Percentiles rank a stretch among this genome's conserved stretches.
phyloP scores from a whole-genome alignment of 192 early-diverging fungal species.

The Powellomyces hirtus region DNA sequence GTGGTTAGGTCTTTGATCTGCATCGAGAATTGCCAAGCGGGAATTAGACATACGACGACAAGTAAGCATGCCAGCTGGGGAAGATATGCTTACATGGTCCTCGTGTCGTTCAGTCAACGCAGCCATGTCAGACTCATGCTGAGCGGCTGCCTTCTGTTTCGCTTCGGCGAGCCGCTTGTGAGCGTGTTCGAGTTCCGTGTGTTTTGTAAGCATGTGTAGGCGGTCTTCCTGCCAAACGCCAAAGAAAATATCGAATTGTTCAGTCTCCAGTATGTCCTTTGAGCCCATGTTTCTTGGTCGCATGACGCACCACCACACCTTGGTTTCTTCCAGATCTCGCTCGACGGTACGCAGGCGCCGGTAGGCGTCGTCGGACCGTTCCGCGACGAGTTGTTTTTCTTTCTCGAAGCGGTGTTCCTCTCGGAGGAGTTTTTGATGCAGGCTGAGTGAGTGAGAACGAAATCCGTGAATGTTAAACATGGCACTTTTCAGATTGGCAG shows the following conservation, averaged over 20 bases:
- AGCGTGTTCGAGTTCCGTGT: conserved; percentile 43
- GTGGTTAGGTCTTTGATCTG: conserved; percentile 36
- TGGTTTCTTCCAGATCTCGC: conserved; percentile 47
- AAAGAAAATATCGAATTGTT: too few relatives aligned
- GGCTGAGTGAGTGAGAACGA: conserved; percentile 3
- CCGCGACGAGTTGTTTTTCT: conserved; percentile 41
- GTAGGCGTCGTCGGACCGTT: conserved; percentile 39
- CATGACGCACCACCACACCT: conserved; percentile 14
- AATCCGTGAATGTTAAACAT: neutral
- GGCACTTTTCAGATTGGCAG: neutral
- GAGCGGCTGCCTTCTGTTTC: conserved; percentile 8
- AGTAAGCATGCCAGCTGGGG: neutral
- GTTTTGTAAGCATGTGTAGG: conserved; percentile 26
- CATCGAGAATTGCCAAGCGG: neutral
- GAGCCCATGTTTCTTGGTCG: neutral
- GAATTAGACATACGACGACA: neutral
- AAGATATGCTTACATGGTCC: conserved; percentile 23
- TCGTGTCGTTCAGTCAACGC: too few relatives aligned
- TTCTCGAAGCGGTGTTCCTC: conserved; percentile 46
- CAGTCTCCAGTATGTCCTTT: neutral
- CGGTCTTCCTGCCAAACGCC: conserved; percentile 35
- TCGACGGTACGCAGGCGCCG: conserved; percentile 40
- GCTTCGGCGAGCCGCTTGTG: conserved; percentile 25
- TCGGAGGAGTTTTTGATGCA: conserved; percentile 39
- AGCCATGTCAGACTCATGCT: conserved; percentile 26